Percentiles rank a stretch among this genome's conserved stretches.
These are phyloP conservation scores for Naumovozyma dairenensis DNA, from an alignment of 805 yeast genomes.

Conservation along the genomic window DNA sequence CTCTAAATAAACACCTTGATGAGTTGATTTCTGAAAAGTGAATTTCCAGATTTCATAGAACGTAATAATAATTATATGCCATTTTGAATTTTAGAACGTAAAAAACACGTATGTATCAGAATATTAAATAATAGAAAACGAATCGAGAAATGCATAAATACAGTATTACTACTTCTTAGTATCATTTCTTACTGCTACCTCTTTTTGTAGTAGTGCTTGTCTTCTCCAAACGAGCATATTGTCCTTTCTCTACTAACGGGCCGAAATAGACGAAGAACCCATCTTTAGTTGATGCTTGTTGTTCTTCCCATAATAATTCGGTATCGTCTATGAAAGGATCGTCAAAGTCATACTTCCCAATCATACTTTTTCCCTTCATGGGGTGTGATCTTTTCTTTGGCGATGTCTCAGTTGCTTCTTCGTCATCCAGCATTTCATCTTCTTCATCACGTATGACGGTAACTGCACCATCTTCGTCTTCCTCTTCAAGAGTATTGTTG, in stretches of 20 bases:
- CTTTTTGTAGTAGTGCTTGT: conserved; percentile 37
- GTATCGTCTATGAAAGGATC: conserved; percentile 97
- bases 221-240: conserved; percentile 38
- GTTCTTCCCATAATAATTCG: conserved; percentile 88
- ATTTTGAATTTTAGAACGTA: too few relatives aligned
- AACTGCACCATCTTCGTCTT: conserved; percentile 13
- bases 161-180: too few relatives aligned
- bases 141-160: too few relatives aligned
- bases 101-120: too few relatives aligned
- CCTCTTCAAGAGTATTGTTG: conserved; percentile 20
- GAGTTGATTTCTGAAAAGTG: too few relatives aligned
- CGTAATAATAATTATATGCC: too few relatives aligned
- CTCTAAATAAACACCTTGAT: too few relatives aligned
- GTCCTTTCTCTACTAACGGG: conserved; percentile 60
- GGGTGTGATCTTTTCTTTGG: conserved; percentile 29
- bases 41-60: too few relatives aligned
- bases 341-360: conserved; percentile 82
- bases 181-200: conserved; percentile 23
- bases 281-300: conserved; percentile 82
- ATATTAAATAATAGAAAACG: too few relatives aligned
- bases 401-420: conserved; percentile 12
- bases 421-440: conserved; percentile 15
- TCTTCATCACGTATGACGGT: conserved; percentile 18
- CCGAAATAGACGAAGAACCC: conserved; percentile 96
- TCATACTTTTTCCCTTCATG: conserved; percentile 54